phyloP scores from a whole-genome alignment of 768 basidiomycete genomes.

The Asterophora parasitica region DNA sequence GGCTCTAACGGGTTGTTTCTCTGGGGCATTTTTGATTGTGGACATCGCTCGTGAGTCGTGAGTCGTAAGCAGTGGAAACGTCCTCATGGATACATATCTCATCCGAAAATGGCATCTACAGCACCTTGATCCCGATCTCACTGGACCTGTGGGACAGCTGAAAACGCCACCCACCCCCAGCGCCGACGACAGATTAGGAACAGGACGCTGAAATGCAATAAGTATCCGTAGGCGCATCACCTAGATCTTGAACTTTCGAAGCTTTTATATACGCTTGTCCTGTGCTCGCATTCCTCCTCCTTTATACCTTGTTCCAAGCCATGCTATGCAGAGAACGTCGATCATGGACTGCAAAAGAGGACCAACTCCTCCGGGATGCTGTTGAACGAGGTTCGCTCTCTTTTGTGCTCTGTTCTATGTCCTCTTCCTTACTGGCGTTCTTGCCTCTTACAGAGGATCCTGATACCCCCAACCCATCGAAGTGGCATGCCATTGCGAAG shows the following conservation, averaged over 20 bases:
- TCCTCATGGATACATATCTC: constrained; percentile 20
- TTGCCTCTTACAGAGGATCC: constrained; percentile 42
- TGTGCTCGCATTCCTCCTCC: constrained; percentile 14
- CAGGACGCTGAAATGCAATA: constrained; percentile 12
- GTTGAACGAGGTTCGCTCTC: constrained; percentile 39
- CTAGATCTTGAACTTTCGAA: constrained; percentile 15
- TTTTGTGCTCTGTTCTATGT: neutral
- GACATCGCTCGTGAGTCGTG: constrained; percentile 18
- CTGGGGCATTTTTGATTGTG: constrained; percentile 22
- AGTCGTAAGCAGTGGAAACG: constrained; percentile 19
- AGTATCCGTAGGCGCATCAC: constrained; percentile 21
- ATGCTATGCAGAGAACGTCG: constrained; percentile 44
- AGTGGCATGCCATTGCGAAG: constrained; percentile 61
- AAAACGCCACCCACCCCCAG: constrained; percentile 23
- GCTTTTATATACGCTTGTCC: constrained; percentile 11
- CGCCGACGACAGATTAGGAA: constrained; percentile 21
- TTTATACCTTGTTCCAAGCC: constrained; percentile 15
- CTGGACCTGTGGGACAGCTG: constrained; percentile 17
- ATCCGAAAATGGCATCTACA: constrained; percentile 17
- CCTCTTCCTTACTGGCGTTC: constrained; percentile 14
- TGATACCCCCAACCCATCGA: constrained; percentile 50
- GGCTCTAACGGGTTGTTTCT: constrained; percentile 15
- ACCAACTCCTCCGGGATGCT: constrained; percentile 47
- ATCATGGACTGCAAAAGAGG: constrained; percentile 49
- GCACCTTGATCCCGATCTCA: constrained; percentile 21